Conservation (phyloP, 331 rosid species). For the Erythrophleum ivorense region DNA sequence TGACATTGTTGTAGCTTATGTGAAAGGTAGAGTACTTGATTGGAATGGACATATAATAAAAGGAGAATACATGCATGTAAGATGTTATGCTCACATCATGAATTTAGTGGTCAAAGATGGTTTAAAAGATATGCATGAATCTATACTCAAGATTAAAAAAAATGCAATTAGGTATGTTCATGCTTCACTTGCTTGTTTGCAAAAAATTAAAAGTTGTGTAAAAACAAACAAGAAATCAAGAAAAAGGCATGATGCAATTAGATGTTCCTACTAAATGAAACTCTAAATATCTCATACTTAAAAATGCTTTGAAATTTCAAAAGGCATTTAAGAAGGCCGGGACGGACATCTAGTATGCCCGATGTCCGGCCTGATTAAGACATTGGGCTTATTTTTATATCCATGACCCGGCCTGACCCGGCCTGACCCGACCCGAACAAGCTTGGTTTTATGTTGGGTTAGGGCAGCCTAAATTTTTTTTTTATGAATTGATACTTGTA, state of each 20-base stretch:
- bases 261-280: neutral
- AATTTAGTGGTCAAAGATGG: conserved; percentile 1
- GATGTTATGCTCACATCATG: conserved; percentile 15
- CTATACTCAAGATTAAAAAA: neutral
- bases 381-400: too few species aligned
- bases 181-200: neutral
- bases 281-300: neutral
- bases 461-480: too few species aligned
- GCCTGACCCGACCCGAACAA: too few species aligned
- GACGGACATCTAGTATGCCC: too few species aligned
- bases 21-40: too few species aligned
- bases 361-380: too few species aligned
- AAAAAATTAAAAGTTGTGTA: neutral
- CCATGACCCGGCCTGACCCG: too few species aligned
- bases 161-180: neutral
- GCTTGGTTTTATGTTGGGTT: too few species aligned
- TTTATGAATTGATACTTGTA: too few species aligned
- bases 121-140: neutral
- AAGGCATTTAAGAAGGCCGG: too few species aligned
- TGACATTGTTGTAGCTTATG: neutral
- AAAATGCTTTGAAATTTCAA: neutral
- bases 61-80: conserved; percentile 7
- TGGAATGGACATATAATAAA: neutral
- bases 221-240: neutral
- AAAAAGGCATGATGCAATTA: neutral